phyloP scores from a whole-genome alignment of 2,329 filamentous ascomycete species.

The Aspergillus persii region DNA sequence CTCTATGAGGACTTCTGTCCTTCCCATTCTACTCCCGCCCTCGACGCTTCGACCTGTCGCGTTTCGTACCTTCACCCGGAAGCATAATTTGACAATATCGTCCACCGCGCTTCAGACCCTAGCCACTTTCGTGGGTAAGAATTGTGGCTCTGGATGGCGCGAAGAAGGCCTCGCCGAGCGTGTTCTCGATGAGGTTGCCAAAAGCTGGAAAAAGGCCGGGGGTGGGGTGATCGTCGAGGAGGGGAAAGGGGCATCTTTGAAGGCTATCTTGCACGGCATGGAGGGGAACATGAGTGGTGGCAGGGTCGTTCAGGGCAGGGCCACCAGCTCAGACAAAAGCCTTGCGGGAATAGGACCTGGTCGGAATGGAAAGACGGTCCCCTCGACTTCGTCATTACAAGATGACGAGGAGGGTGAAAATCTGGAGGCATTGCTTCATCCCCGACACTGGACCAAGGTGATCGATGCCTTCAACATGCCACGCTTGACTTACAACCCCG shows the following conservation, averaged over 20 bases:
- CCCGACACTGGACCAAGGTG: conserved; percentile 79
- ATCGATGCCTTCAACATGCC: conserved; percentile 85
- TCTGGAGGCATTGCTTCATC: conserved; percentile 64
- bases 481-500: conserved; percentile 44
- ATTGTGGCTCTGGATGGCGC: conserved; percentile 94
- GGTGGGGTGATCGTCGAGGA: conserved; percentile 91
- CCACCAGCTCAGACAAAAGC: conserved; percentile 20
- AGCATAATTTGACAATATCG: conserved; percentile 89
- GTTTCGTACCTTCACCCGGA: conserved; percentile 95
- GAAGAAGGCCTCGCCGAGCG: conserved; percentile 91
- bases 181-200: conserved; percentile 86
- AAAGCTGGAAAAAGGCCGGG: conserved; percentile 85
- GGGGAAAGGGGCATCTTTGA: conserved; percentile 63
- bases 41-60: conserved; percentile 84
- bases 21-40: conserved; percentile 86
- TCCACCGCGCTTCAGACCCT: conserved; percentile 82
- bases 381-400: conserved; percentile 48
- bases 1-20: conserved; percentile 62
- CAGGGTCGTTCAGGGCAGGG: conserved; percentile 52
- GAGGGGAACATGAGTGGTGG: conserved; percentile 91
- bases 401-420: conserved; percentile 56
- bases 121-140: conserved; percentile 83
- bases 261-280: conserved; percentile 76
- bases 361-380: conserved; percentile 48
- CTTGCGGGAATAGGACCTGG: conserved; percentile 35